These are phyloP conservation scores for Rhytidhysteron rufulum DNA, from an alignment of 2,329 filamentous ascomycete species.

Conservation along the genomic window DNA sequence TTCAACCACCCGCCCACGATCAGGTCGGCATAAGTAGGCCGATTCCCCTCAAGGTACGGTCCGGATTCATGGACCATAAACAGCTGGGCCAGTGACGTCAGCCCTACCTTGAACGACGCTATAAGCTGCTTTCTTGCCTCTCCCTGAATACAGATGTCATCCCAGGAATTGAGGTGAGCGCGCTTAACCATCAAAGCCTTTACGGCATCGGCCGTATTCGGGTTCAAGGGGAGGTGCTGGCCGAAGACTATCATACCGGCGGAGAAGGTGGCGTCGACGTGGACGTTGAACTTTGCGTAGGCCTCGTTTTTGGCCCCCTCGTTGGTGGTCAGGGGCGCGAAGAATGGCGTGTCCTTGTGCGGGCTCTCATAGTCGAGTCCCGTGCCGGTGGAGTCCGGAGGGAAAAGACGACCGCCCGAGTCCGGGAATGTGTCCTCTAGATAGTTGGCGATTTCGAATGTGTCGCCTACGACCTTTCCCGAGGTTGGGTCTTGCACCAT, in stretches of 20 bases:
- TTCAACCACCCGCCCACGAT: constrained; percentile 57
- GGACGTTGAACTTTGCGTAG: constrained; percentile 48
- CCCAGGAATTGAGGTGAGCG: constrained; percentile 42
- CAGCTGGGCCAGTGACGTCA: constrained; percentile 42
- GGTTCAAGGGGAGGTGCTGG: constrained; percentile 49
- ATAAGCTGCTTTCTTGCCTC: constrained; percentile 40
- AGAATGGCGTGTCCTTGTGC: constrained; percentile 19
- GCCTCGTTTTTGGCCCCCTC: constrained; percentile 32
- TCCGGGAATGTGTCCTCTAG: constrained; percentile 52
- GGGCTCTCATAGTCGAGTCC: constrained; percentile 40
- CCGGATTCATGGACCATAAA: constrained; percentile 40
- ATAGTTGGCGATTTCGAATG: constrained; percentile 62
- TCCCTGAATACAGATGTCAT: constrained; percentile 34
- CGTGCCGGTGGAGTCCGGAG: constrained; percentile 24
- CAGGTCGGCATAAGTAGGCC: constrained; percentile 52
- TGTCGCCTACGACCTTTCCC: constrained; percentile 51
- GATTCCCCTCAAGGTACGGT: constrained; percentile 47
- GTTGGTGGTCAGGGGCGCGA: constrained; percentile 33
- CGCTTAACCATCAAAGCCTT: constrained; percentile 50
- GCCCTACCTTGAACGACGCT: constrained; percentile 37
- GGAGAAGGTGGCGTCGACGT: constrained; percentile 54
- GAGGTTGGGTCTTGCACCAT: constrained; percentile 49
- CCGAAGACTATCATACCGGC: constrained; percentile 41
- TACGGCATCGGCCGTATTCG: constrained; percentile 40
- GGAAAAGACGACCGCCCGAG: constrained; percentile 49